Conservation (phyloP, 441 rosid species). For the Monsonia emarginata region DNA sequence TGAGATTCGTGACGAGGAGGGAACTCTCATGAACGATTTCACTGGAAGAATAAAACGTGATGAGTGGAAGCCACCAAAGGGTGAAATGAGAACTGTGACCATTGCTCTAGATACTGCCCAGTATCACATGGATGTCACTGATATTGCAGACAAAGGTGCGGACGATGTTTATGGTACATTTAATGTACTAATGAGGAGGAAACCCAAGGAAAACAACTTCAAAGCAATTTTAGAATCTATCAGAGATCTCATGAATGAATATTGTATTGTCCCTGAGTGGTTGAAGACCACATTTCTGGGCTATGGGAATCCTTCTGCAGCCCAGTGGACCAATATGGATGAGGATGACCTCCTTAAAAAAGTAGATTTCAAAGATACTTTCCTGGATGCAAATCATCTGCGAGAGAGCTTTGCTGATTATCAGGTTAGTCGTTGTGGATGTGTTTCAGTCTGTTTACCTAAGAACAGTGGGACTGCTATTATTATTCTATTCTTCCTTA, state of each 20-base stretch:
- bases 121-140: slow-evolving; percentile 91
- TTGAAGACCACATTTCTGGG: slow-evolving; percentile 90
- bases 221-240: slow-evolving; percentile 97
- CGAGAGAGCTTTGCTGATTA: slow-evolving; percentile 64
- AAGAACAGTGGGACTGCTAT: slow-evolving; percentile 13
- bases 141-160: slow-evolving; percentile 85
- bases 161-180: slow-evolving; percentile 89
- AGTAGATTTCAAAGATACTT: slow-evolving; percentile 94
- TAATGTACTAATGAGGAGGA: slow-evolving; percentile 91
- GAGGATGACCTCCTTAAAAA: slow-evolving; percentile 52
- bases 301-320: slow-evolving; percentile 96
- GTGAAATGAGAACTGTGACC: slow-evolving; percentile 84
- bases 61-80: slow-evolving; percentile 99
- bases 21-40: slow-evolving; percentile 90
- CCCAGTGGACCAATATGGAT: slow-evolving; percentile 98
- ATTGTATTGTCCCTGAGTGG: slow-evolving; percentile 97
- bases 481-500: background rate
- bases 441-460: background rate
- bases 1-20: slow-evolving; percentile 88
- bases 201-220: slow-evolving; percentile 97
- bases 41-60: slow-evolving; percentile 85
- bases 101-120: slow-evolving; percentile 94
- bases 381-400: slow-evolving; percentile 69
- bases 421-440: slow-evolving; percentile 40
- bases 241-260: slow-evolving; percentile 99